These are phyloP conservation scores for Hymenoscyphus infarciens DNA, from an alignment of 2,329 filamentous ascomycete genomes.

Conservation along the genomic window DNA sequence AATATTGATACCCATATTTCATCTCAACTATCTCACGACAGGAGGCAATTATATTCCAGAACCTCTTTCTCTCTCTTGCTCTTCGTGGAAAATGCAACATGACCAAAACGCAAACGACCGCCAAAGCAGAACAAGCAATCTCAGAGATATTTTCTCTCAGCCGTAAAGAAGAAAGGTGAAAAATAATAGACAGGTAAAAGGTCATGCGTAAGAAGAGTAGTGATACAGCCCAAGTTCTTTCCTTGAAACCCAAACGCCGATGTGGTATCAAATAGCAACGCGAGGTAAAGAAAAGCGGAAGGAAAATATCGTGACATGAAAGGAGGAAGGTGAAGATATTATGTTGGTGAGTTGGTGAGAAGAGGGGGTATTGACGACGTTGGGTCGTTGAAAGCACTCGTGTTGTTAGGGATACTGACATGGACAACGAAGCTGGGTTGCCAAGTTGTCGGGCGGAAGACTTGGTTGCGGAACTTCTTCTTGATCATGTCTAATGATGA, in stretches of 20 bases:
- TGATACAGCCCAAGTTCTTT: constrained; percentile 23
- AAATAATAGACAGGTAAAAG: constrained; percentile 3
- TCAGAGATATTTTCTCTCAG: not conserved
- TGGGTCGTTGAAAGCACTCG: not conserved
- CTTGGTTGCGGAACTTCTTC: constrained; percentile 9
- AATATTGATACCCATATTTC: not conserved
- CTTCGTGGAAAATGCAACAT: not conserved
- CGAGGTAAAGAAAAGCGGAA: not conserved
- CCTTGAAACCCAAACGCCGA: constrained; percentile 19
- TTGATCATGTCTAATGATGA: constrained; percentile 23
- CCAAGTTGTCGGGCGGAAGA: not conserved
- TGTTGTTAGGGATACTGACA: not conserved
- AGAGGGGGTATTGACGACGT: not conserved
- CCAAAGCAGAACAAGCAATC: not conserved
- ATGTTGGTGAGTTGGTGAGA: not conserved
- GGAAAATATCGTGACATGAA: constrained; percentile 2
- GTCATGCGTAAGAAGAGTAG: constrained; percentile 22
- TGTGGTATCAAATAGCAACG: constrained; percentile 27
- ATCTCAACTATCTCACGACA: not conserved
- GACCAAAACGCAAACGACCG: not conserved
- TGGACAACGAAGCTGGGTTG: not conserved
- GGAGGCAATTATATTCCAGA: constrained; percentile 8
- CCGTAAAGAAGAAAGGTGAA: not conserved
- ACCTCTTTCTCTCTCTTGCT: not conserved
- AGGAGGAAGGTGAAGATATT: not conserved